Evolutionary conservation across 345 rosid genomes (phyloP), one percentile per base, ranked within the genome.

Genomic region (Citrus mangshanensis): DNA sequence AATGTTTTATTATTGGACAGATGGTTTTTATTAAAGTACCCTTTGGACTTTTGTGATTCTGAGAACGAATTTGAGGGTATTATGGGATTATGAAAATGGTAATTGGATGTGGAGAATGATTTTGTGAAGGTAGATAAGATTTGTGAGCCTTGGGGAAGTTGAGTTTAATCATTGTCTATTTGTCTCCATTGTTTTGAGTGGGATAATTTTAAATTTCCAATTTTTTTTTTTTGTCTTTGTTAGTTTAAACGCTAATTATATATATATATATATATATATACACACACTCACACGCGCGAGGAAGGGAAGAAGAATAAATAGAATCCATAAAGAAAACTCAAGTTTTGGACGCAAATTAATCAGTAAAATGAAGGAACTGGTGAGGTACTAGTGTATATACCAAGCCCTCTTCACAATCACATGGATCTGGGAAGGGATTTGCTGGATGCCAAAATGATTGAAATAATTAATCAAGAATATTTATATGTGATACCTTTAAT

Each of bases 121-220:
- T 84, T 37, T 38, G 9, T 13, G 60, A 27, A 24, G 72, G 56
- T 66, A 24, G 74, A 83, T 77, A 64, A 77, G 81, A 83, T 63
- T 63, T 73, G 79, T 18, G 49, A 73, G 64, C 35, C 65, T 56
- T 55, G 73, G 72, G 46, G 72, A 46, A 70, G 64, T 68, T 30
- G 79, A 22, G 73, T 1, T 68, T 68, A 60, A 81, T 78, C 73
- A 75, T 78, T 71, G 14, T 32, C 34, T 32, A 32, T 32, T 32
- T 32, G 34, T 75, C 58, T 66, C 69, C 79, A 77, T 63, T 21
- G 35, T 46, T n/a, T 32, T 25, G n/a, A 70, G 73, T 25, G 55
- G 22, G 30, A 46, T 24, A 10, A 69, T 69, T 69, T n/a, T 18
- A 18, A 35, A 66, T 34, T 16, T 27, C 4, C 0, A 12, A n/a